Conservation (phyloP, 2,329 filamentous ascomycete genomes). For the Penicillium capsulatum region DNA sequence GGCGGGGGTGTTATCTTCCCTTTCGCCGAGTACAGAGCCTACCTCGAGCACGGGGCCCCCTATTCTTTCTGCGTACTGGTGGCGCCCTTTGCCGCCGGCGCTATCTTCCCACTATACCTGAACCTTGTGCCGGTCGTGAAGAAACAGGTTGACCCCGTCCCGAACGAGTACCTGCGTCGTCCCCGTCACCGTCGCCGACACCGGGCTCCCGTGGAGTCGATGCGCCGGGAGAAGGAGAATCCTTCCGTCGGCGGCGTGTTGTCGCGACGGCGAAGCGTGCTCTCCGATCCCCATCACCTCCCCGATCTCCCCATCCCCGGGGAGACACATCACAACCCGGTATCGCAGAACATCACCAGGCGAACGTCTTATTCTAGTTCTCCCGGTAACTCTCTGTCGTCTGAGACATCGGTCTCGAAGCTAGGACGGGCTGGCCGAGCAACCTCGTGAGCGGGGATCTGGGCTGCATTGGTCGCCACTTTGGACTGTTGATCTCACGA, state of each 20-base stretch:
- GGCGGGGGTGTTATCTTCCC: conserved; percentile 54
- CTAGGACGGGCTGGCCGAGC: no score
- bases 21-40: conserved; percentile 50
- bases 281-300: conserved; percentile 21
- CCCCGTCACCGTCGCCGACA: conserved; percentile 23
- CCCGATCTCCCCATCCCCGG: conserved; percentile 17
- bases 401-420: neutral
- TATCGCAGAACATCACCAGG: neutral
- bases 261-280: conserved; percentile 28
- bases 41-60: conserved; percentile 36
- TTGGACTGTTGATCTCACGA: no score
- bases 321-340: conserved; percentile 10
- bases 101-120: conserved; percentile 53
- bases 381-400: conserved; percentile 1
- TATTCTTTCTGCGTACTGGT: conserved; percentile 54
- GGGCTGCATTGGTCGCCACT: no score
- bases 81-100: conserved; percentile 49
- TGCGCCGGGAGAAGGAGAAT: conserved; percentile 30
- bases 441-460: no score
- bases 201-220: conserved; percentile 1
- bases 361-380: conserved; percentile 6
- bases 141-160: conserved; percentile 50
- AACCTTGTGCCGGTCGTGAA: conserved; percentile 47
- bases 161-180: conserved; percentile 35
- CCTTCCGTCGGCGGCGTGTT: conserved; percentile 28